Percentiles rank a stretch among this genome's conserved stretches.
phyloP scores from a whole-genome alignment of 2,329 filamentous ascomycete genomes.

The Penicillium sp. region DNA sequence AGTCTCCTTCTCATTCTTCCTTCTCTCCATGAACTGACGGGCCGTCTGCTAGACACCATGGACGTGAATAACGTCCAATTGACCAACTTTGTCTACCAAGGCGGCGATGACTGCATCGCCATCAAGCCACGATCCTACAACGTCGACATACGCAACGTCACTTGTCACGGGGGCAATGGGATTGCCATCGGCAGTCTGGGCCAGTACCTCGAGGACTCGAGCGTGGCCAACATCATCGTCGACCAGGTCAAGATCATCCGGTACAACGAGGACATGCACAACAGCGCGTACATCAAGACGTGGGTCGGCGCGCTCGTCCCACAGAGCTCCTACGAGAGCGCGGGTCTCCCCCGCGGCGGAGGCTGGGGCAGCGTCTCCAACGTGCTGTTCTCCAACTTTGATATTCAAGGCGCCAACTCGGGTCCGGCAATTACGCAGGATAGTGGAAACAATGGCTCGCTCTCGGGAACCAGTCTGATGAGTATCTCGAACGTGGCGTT shows the following conservation, averaged over 20 bases:
- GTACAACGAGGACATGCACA: slow-evolving; percentile 52
- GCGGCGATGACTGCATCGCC: slow-evolving; percentile 63
- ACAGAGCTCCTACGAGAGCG: slow-evolving; percentile 54
- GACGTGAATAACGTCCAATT: slow-evolving; percentile 54
- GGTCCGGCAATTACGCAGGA: slow-evolving; percentile 52
- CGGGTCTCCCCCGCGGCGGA: slow-evolving; percentile 51
- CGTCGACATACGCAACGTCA: slow-evolving; percentile 54
- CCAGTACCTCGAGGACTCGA: slow-evolving; percentile 58
- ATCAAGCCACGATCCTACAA: slow-evolving; percentile 66
- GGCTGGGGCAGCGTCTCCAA: slow-evolving; percentile 58
- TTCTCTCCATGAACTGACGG: neutral
- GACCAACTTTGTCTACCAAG: slow-evolving; percentile 56
- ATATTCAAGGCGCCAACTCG: slow-evolving; percentile 48
- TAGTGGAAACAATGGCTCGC: slow-evolving; percentile 54
- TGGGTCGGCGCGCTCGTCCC: slow-evolving; percentile 55
- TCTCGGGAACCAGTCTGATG: slow-evolving; percentile 54
- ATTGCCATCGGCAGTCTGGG: slow-evolving; percentile 56
- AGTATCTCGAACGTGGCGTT: slow-evolving; percentile 53
- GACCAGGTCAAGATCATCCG: slow-evolving; percentile 50
- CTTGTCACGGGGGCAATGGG: slow-evolving; percentile 58
- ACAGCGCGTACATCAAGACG: slow-evolving; percentile 59
- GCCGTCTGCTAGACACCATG: slow-evolving; percentile 51
- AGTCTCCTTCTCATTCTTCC: neutral
- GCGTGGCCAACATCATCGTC: slow-evolving; percentile 53
- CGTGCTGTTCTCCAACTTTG: slow-evolving; percentile 55